Conservation (phyloP, 352 stramenopile species). For the Pythium aquatile region DNA sequence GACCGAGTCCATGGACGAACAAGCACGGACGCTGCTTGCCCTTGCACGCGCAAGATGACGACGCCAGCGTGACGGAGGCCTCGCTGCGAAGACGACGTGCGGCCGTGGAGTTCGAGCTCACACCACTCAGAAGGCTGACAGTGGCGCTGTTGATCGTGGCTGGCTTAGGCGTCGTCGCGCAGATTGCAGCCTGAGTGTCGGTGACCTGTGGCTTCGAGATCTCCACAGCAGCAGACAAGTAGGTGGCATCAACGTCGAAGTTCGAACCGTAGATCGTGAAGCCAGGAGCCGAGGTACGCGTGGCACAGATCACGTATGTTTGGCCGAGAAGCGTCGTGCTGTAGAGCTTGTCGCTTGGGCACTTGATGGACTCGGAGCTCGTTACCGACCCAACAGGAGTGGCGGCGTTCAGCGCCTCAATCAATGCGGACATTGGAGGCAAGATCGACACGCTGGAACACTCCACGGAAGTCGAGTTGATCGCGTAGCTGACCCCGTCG, state of each 20-base stretch:
- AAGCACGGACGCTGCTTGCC: constrained; percentile 40
- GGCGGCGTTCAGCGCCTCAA: constrained; percentile 33
- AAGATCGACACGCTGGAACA: background rate
- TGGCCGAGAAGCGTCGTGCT: constrained; percentile 41
- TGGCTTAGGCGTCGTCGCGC: background rate
- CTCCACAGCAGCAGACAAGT: background rate
- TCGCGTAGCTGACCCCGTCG: constrained; percentile 27
- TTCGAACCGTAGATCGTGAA: constrained; percentile 40
- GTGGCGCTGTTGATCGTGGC: constrained; percentile 5
- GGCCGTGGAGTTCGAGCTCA: constrained; percentile 10
- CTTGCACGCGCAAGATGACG: constrained; percentile 36
- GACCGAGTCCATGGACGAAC: constrained; percentile 55
- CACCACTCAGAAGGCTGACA: background rate
- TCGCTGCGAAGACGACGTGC: constrained; percentile 21
- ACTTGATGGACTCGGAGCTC: constrained; percentile 44
- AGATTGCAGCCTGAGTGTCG: constrained; percentile 1
- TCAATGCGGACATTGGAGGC: constrained; percentile 32
- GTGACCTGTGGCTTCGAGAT: constrained; percentile 26
- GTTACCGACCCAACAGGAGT: constrained; percentile 34
- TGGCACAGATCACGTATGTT: constrained; percentile 42
- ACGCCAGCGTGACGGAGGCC: constrained; percentile 23
- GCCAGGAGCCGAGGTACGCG: constrained; percentile 6
- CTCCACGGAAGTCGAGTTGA: constrained; percentile 6
- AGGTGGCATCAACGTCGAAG: constrained; percentile 31
- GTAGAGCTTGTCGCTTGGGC: constrained; percentile 35